Percentiles rank a stretch among this genome's conserved stretches.
phyloP scores from a whole-genome alignment of 768 basidiomycete genomes.

The Basidioascus undulatus region DNA sequence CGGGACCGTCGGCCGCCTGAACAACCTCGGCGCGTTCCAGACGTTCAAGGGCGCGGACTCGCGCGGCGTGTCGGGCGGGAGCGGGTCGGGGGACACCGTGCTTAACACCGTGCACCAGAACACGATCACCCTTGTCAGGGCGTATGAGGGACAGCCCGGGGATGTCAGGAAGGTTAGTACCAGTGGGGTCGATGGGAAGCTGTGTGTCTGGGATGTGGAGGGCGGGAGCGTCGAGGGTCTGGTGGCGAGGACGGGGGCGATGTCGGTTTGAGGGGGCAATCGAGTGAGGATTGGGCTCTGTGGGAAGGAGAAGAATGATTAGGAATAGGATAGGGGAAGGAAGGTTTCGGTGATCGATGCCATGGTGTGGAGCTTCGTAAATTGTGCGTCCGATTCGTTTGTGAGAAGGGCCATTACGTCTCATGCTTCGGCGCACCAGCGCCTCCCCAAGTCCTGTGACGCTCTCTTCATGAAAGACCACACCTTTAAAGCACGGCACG shows the following conservation, averaged over 20 bases:
- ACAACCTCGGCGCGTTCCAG: slow-evolving; percentile 66
- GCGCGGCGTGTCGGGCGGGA: slow-evolving; percentile 27
- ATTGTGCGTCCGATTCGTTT: too few relatives aligned
- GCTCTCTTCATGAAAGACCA: too few relatives aligned
- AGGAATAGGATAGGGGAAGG: too few relatives aligned
- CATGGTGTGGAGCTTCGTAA: too few relatives aligned
- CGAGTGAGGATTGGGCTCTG: too few relatives aligned
- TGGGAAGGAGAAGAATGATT: too few relatives aligned
- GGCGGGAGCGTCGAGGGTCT: slow-evolving; percentile 19
- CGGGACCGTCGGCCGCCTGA: slow-evolving; percentile 44
- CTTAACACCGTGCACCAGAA: slow-evolving; percentile 86
- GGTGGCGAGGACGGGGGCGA: slow-evolving; percentile 27
- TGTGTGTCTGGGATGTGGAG: slow-evolving; percentile 73
- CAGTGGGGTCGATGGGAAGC: slow-evolving; percentile 72
- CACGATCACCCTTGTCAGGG: slow-evolving; percentile 74
- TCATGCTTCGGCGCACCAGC: too few relatives aligned
- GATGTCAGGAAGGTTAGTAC: slow-evolving; percentile 60
- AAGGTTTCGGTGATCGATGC: too few relatives aligned
- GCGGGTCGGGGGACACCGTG: slow-evolving; percentile 33
- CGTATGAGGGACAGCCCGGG: slow-evolving; percentile 38
- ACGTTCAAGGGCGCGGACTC: slow-evolving; percentile 79
- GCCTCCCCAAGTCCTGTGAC: too few relatives aligned
- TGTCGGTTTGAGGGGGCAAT: too few relatives aligned
- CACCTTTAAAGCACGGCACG: too few relatives aligned
- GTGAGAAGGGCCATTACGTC: too few relatives aligned